Conservation (phyloP, 1,284 basidiomycete species). For the Ceratobasidium sp. region DNA sequence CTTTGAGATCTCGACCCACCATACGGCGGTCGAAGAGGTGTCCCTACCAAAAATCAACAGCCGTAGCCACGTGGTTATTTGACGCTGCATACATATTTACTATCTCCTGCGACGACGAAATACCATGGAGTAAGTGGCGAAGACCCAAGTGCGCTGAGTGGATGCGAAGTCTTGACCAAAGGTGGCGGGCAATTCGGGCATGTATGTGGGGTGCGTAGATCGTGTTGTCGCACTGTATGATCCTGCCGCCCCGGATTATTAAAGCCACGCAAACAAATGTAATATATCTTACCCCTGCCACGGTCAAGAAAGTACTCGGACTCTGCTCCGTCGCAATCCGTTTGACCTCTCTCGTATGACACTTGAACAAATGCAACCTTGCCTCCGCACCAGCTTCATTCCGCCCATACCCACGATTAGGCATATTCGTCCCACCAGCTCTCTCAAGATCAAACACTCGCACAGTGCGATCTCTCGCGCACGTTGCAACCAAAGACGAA, state of each 20-base stretch:
- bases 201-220: constrained; percentile 71
- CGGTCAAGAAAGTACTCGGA: constrained; percentile 82
- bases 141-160: constrained; percentile 67
- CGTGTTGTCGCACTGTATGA: constrained; percentile 82
- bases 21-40: constrained; percentile 89
- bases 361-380: constrained; percentile 61
- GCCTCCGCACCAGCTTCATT: constrained; percentile 51
- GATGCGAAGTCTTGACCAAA: constrained; percentile 64
- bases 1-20: constrained; percentile 64
- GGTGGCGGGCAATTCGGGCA: constrained; percentile 71
- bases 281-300: constrained; percentile 67
- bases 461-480: constrained; percentile 79
- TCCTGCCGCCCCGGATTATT: constrained; percentile 54
- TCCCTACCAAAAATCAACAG: constrained; percentile 57
- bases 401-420: constrained; percentile 41
- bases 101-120: constrained; percentile 74
- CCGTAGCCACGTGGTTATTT: background rate
- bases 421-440: constrained; percentile 52
- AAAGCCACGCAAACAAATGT: constrained; percentile 9
- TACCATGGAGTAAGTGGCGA: constrained; percentile 75
- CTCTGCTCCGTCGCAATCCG: constrained; percentile 82
- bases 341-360: constrained; percentile 72
- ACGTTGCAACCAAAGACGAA: constrained; percentile 69
- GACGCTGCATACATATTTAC: constrained; percentile 61
- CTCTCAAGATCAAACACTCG: constrained; percentile 79